Evolutionary conservation across 768 basidiomycete genomes (phyloP).

Genomic region (Boletus speciosus): DNA sequence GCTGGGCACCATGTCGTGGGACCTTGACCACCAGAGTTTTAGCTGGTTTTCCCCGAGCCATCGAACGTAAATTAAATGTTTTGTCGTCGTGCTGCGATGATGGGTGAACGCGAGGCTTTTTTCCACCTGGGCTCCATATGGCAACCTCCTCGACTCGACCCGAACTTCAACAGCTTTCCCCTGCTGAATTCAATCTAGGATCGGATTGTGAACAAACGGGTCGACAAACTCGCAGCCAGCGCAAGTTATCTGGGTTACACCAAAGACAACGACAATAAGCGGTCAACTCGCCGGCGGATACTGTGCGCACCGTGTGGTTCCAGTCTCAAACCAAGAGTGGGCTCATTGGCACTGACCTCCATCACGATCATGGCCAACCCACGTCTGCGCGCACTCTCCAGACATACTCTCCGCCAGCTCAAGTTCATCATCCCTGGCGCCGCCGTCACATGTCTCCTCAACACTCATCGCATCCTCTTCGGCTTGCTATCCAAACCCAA

Average conservation of each 20-base stretch:
- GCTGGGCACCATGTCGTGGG: slow-evolving; percentile 72
- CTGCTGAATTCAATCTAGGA: background rate
- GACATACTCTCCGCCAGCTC: slow-evolving; percentile 63
- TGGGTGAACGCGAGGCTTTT: background rate
- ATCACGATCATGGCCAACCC: slow-evolving; percentile 19
- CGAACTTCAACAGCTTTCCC: background rate
- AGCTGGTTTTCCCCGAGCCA: slow-evolving; percentile 45
- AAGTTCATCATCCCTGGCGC: slow-evolving; percentile 76
- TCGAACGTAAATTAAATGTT: slow-evolving; percentile 3
- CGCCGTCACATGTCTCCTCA: slow-evolving; percentile 56
- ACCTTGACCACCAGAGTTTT: slow-evolving; percentile 61
- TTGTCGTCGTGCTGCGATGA: background rate
- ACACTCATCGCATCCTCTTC: slow-evolving; percentile 51
- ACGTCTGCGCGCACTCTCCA: slow-evolving; percentile 26
- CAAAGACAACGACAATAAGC: background rate
- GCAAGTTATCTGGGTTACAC: background rate
- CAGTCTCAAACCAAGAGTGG: slow-evolving; percentile 7
- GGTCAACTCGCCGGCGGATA: slow-evolving; percentile 1
- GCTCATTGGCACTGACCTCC: background rate
- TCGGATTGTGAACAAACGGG: background rate
- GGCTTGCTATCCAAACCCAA: slow-evolving; percentile 31
- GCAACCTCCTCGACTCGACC: background rate
- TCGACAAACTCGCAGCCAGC: background rate
- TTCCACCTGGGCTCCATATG: slow-evolving; percentile 10
- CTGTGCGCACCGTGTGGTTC: background rate